Evolutionary conservation across 2,329 filamentous ascomycete species (phyloP), one percentile per base, ranked within the genome.

Genomic region (Diaporthe humulicola): DNA sequence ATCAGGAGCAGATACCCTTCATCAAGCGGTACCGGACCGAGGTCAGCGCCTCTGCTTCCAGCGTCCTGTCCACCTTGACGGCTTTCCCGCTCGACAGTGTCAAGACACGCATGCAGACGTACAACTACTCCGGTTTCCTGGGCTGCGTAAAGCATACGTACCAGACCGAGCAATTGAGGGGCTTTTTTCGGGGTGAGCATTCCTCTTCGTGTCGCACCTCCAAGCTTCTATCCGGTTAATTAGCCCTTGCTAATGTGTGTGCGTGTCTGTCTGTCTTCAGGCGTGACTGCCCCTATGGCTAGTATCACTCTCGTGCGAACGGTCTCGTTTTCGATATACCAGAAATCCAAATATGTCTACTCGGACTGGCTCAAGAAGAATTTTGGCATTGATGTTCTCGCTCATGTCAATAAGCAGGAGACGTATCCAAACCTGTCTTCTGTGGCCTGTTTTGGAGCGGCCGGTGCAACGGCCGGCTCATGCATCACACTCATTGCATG

Each of bases 11-110:
- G 40, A 79, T 80, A 76, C 84, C 83, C 79, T 93, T 93, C 86
- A 87, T 93, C 80, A 95, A 95, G 86, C 90, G 89, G 78, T 96
- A 97, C 84, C 90, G 94, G 78, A 96, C 93, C 66, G 93, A 96
- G 85, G 91, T 97, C 78, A 91, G 94, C 76, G 94, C 95, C 58
- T 94, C 92, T 84, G 88, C 91, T 52, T 94, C 93, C 81, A 96
- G 93, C 83, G 88, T 96, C 78, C 88, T 96, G 73, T 95, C 93
- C 50, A 97, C 94, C 56, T 89, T 95, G 81, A 88, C 90, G 78
- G 93, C 94, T n/a, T 97, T 96, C 81, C 95, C 95, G 30, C 90
- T 97, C 78, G 95, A 97, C 83, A 96, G 95, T 80, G 93, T 96
- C 82, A 97, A 97, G 87, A 96, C 94, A 73, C 93, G 95, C 81